Evolutionary conservation across 331 rosid species (phyloP), one percentile per base, ranked within the genome.

Genomic region (Telfairia occidentalis): DNA sequence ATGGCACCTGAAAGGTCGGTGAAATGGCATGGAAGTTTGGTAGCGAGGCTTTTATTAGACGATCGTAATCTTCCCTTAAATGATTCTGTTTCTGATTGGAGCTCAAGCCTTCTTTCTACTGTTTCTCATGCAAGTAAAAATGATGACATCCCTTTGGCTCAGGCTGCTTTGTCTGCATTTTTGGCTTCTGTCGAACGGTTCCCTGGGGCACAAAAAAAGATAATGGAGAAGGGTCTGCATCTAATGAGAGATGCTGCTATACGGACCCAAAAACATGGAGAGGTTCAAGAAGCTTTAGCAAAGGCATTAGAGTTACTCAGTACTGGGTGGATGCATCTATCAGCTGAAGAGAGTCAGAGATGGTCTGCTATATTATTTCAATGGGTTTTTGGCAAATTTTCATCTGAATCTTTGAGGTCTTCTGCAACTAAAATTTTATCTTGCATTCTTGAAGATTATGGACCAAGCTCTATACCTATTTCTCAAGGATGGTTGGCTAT

Each of bases 11-110:
- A 94, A 90, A 94, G 97, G 82, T 91, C 97, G 35, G 97, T 94
- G 55, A 94, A 90, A 85, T 94, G 98, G 98, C 96, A 94, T 74
- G 96, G 92, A n/a, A 88, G 96, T 88, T 85, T 94, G 87, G 87
- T 88, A 77, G 96, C 86, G 34, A 82, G 87, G 72, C 84, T 87
- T 79, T 87, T 94, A 77, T 81, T 94, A 82, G 92, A 87, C 85
- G 98, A 94, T 71, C 77, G 74, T 13, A 86, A 88, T 75, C 76
- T 87, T 52, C 92, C 95, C 74, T 75, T 89, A 78, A 86, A 78
- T 81, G 97, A 87, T 86, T 88, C 84, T 80, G 90, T 94, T 87
- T 81, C 96, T 81, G 93, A 90, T 75, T 94, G 98, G 98, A 87
- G 92, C 82, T 85, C 91, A 80, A 83, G 87, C 82, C 96, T 94